Conservation (phyloP, 345 rosid genomes). For the Pugionium cornutum region DNA sequence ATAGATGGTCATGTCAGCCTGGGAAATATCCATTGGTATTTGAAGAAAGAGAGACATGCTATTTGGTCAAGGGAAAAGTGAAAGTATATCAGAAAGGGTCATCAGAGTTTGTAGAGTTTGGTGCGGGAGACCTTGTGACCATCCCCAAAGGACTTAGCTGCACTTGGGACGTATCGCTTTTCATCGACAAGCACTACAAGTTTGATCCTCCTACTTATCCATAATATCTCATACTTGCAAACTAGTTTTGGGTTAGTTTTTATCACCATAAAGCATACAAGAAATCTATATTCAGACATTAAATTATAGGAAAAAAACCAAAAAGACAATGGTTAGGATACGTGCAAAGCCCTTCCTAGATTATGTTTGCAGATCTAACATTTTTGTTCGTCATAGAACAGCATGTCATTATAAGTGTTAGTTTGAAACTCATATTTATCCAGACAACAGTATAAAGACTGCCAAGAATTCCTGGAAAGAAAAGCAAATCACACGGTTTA, state of each 20-base stretch:
- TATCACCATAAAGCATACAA: constrained; percentile 34
- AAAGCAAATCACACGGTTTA: constrained; percentile 15
- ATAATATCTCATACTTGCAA: constrained; percentile 9
- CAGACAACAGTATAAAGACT: constrained; percentile 7
- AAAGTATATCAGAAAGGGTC: constrained; percentile 62
- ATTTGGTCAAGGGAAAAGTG: constrained; percentile 80
- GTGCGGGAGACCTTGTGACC: constrained; percentile 88
- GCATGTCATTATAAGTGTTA: not conserved
- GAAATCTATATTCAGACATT: constrained; percentile 24
- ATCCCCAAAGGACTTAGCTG: constrained; percentile 93
- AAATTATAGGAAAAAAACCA: constrained; percentile 16
- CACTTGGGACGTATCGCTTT: constrained; percentile 87
- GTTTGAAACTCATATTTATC: constrained; percentile 14
- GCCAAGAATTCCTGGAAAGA: not conserved
- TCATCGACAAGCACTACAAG: constrained; percentile 87
- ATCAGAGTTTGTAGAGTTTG: constrained; percentile 74
- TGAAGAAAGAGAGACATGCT: constrained; percentile 90
- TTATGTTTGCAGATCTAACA: constrained; percentile 28
- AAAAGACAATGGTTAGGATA: constrained; percentile 19
- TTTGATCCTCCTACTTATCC: constrained; percentile 59
- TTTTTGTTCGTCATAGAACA: constrained; percentile 17
- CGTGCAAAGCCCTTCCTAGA: constrained; percentile 23
- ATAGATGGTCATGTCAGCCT: constrained; percentile 94
- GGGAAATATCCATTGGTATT: constrained; percentile 83
- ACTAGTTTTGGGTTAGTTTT: constrained; percentile 35